Conservation (phyloP, 1,284 basidiomycete genomes). For the Leccinum subspadiceum region DNA sequence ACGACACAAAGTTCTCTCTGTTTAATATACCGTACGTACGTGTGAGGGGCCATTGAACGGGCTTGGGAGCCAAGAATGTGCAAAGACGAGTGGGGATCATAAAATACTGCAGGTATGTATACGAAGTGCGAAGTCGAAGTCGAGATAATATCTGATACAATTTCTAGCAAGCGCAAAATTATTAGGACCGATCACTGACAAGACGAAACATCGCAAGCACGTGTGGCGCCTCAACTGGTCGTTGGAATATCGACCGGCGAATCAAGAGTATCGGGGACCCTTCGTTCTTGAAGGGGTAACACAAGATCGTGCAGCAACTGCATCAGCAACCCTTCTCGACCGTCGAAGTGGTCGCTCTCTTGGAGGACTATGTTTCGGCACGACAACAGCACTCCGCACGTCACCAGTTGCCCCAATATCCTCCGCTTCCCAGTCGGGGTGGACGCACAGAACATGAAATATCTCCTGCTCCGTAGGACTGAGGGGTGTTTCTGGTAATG, state of each 20-base stretch:
- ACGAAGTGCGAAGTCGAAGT: slow-evolving; percentile 18
- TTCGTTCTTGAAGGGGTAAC: slow-evolving; percentile 29
- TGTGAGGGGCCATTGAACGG: slow-evolving; percentile 19
- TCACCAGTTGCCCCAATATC: slow-evolving; percentile 13
- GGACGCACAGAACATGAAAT: slow-evolving; percentile 58
- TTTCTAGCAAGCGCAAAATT: slow-evolving; percentile 28
- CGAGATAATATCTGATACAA: slow-evolving; percentile 25
- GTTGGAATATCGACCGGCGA: not conserved
- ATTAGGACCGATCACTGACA: slow-evolving; percentile 5
- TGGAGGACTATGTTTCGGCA: not conserved
- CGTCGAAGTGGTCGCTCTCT: slow-evolving; percentile 45
- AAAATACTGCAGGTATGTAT: slow-evolving; percentile 31
- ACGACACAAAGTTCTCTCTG: slow-evolving; percentile 2
- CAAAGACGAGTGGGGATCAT: slow-evolving; percentile 32
- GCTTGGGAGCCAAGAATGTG: slow-evolving; percentile 16
- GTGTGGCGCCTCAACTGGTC: not conserved
- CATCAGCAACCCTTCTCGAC: slow-evolving; percentile 65
- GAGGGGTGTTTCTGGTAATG: slow-evolving; percentile 45
- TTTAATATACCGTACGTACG: slow-evolving; percentile 23
- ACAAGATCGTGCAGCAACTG: slow-evolving; percentile 47
- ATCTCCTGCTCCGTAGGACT: slow-evolving; percentile 70
- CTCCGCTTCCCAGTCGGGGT: slow-evolving; percentile 55
- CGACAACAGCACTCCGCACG: slow-evolving; percentile 5
- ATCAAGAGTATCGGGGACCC: slow-evolving; percentile 30
- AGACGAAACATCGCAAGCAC: not conserved